Evolutionary conservation across 306 rosid species (phyloP).

Genomic region (Carpinus fangiana): DNA sequence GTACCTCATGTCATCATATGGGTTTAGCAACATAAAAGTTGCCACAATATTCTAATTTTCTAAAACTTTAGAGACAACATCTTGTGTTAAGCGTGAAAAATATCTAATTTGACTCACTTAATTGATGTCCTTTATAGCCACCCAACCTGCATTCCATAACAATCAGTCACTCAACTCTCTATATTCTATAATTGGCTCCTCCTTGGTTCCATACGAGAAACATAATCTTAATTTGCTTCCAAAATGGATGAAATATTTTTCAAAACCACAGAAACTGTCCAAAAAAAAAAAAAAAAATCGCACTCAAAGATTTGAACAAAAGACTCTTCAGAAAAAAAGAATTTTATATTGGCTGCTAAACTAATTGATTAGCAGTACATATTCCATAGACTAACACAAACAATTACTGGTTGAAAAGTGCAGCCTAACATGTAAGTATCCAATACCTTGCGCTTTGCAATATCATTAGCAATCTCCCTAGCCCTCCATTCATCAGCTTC

Average conservation of each 20-base stretch:
- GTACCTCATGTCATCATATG: neutral
- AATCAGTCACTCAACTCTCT: neutral
- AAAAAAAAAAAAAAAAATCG: neutral
- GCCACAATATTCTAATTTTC: neutral
- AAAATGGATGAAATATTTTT: neutral
- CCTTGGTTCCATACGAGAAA: neutral
- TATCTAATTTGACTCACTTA: neutral
- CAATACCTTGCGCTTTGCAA: constrained; percentile 75
- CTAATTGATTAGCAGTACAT: neutral
- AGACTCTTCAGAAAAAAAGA: neutral
- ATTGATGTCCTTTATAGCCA: neutral
- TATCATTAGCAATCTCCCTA: constrained; percentile 79
- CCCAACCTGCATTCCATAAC: neutral
- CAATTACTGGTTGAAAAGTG: neutral
- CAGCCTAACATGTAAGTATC: neutral
- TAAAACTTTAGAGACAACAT: neutral
- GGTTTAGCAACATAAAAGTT: neutral
- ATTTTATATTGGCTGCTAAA: neutral
- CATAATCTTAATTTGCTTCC: neutral
- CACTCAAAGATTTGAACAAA: neutral
- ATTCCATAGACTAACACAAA: neutral
- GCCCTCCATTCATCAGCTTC: constrained; percentile 96
- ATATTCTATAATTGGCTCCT: neutral
- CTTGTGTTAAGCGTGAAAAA: neutral
- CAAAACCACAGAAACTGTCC: neutral